Evolutionary conservation across 345 rosid species (phyloP).

Genomic region (Euphorbia pulcherrima): DNA sequence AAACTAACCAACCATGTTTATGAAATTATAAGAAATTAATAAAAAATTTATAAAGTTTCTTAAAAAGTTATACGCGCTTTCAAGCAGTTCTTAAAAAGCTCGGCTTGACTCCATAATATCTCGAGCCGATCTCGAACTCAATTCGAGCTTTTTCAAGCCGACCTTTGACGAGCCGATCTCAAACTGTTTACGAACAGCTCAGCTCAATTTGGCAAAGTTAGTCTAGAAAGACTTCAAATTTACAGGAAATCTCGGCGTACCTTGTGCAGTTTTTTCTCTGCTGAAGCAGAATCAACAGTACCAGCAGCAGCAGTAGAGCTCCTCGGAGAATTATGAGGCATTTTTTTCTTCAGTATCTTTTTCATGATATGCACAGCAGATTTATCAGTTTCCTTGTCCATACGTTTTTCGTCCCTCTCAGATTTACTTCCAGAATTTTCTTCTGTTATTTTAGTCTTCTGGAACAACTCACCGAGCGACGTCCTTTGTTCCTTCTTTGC

Average conservation of each 20-base stretch:
- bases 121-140: too few relatives aligned
- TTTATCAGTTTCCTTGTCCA: constrained; percentile 59
- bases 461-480: constrained; percentile 75
- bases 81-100: too few relatives aligned
- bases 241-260: constrained; percentile 22
- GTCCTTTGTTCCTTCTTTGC: constrained; percentile 66
- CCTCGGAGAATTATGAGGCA: constrained; percentile 47
- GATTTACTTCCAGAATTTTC: constrained; percentile 36
- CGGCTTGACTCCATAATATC: too few relatives aligned
- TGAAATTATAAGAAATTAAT: too few relatives aligned
- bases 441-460: constrained; percentile 55
- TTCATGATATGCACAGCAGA: constrained; percentile 54
- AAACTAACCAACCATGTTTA: too few relatives aligned
- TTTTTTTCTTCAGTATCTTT: constrained; percentile 57
- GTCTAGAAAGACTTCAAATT: constrained; percentile 7
- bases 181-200: too few relatives aligned
- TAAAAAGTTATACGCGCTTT: too few relatives aligned
- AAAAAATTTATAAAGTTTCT: too few relatives aligned
- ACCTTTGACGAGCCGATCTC: too few relatives aligned
- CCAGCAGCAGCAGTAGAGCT: constrained; percentile 37
- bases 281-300: constrained; percentile 44
- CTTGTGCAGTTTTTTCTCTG: constrained; percentile 66
- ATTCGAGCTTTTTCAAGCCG: too few relatives aligned
- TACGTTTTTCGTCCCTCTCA: constrained; percentile 50
- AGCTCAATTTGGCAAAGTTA: too few relatives aligned